Evolutionary conservation across 192 early-diverging fungal genomes (phyloP), one percentile per base, ranked within the genome.

Genomic region (Gryganskiella cystojenkinii): DNA sequence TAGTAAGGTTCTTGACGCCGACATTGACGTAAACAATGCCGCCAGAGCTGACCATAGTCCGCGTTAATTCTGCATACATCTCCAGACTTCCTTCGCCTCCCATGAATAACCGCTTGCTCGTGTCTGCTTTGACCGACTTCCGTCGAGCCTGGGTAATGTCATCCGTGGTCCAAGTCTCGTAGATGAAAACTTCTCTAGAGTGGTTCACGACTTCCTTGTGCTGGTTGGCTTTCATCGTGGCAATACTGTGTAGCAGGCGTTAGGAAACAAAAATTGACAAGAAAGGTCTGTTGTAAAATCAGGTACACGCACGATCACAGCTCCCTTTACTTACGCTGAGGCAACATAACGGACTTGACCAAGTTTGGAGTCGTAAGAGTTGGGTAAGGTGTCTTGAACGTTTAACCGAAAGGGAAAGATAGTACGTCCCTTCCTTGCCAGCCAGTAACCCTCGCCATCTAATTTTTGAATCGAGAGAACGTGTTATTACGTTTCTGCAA

Each of bases 41-140:
- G 13, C 74, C 74, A n/a, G 74, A 69, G 46, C 61, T 64, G 33
- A 78, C 74, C 74, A 78, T 78, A 1, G 74, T 69, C n/a, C 74
- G 49, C 19, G 74, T 78, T 31, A 78, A 27, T n/a, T 78, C 74
- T 0, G 61, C 66, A 60, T 78, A 78, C 74, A 78, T 60, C 37
- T 78, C 74, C 25, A 78, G 43, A 22, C 74, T 78, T 10, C 74
- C 66, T 11, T 78, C 74, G 0, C 74, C 74, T 33, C 74, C 74
- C 74, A 78, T 78, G 33, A 78, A 78, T 20, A 78, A 20, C 31
- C 74, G 53, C 45, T 78, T 78, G 56, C 74, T 78, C 2, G 66
- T 78, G 42, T 78, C 74, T 0, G 74, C 74, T n/a, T 78, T 78
- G 20, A 69, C 74, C 1, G 74, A 78, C 56, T 53, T 78, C 25